Percentiles rank a stretch among this genome's conserved stretches.
These are phyloP conservation scores for Lepraria neglecta DNA, from an alignment of 495 filamentous ascomycete species.

Conservation along the genomic window DNA sequence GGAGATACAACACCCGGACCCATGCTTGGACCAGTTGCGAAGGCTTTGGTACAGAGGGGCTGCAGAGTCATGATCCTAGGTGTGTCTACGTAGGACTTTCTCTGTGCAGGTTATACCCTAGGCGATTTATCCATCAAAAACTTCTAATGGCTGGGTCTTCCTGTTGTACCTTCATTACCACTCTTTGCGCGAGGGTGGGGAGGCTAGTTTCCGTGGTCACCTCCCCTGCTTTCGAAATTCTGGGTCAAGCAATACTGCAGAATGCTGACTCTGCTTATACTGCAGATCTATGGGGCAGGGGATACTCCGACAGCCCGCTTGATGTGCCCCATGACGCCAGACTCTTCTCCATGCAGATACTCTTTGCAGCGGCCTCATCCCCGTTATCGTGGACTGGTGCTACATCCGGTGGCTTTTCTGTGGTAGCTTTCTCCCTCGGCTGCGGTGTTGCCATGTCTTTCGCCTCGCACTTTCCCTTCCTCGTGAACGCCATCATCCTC, in stretches of 20 bases:
- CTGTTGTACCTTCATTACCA: too few relatives aligned
- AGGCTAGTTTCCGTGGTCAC: too few relatives aligned
- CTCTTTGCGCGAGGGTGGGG: too few relatives aligned
- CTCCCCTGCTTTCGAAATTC: too few relatives aligned
- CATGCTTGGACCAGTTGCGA: slow-evolving; percentile 59
- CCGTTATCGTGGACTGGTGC: slow-evolving; percentile 16
- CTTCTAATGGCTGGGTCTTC: too few relatives aligned
- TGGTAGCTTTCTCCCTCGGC: slow-evolving; percentile 24
- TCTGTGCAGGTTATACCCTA: too few relatives aligned
- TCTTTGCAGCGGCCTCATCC: slow-evolving; percentile 17
- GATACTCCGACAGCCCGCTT: slow-evolving; percentile 31
- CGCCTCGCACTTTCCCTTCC: slow-evolving; percentile 16
- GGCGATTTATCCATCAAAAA: too few relatives aligned
- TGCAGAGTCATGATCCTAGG: slow-evolving; percentile 80
- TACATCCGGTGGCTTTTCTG: slow-evolving; percentile 19
- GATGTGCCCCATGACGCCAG: slow-evolving; percentile 13
- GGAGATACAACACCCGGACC: slow-evolving; percentile 79
- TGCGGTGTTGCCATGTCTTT: slow-evolving; percentile 23
- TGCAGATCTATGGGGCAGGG: slow-evolving; percentile 31
- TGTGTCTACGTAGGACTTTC: too few relatives aligned
- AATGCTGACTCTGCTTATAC: neutral
- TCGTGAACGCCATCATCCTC: slow-evolving; percentile 15
- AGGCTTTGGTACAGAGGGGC: slow-evolving; percentile 57
- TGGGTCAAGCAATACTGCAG: too few relatives aligned
- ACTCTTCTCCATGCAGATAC: slow-evolving; percentile 17